Conservation (phyloP, 202 grass and related monocot genomes). For the Bolboschoenoplectus hybrid region DNA sequence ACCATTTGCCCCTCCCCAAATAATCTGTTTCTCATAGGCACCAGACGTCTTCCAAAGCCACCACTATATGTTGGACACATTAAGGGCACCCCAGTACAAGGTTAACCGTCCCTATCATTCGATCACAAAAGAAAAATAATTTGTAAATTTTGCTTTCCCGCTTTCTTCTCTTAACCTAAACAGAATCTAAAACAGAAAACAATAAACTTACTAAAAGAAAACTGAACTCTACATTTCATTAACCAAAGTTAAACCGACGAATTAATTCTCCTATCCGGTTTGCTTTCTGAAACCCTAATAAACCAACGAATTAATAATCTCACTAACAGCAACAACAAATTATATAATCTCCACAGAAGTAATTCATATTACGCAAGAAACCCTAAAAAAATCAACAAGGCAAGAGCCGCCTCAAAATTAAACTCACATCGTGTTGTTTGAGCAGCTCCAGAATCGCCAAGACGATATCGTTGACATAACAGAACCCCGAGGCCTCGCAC, state of each 20-base stretch:
- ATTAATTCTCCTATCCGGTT: background rate
- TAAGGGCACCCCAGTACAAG: background rate
- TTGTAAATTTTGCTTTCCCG: background rate
- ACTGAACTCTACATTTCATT: background rate
- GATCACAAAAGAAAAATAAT: background rate
- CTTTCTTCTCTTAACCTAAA: background rate
- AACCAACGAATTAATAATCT: background rate
- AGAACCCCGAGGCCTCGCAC: slow-evolving; percentile 85
- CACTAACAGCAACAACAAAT: slow-evolving; percentile 3
- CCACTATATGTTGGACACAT: background rate
- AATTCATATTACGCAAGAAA: background rate
- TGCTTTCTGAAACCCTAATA: background rate
- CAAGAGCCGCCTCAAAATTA: background rate
- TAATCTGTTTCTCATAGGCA: too few species aligned
- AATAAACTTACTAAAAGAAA: background rate
- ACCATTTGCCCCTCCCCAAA: background rate
- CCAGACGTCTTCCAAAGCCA: background rate
- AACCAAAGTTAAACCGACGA: background rate
- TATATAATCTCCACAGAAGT: background rate
- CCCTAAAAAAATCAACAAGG: background rate
- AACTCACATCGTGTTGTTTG: slow-evolving; percentile 63
- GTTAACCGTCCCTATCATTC: background rate
- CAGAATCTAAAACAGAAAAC: background rate
- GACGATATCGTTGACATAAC: slow-evolving; percentile 94
- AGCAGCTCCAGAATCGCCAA: slow-evolving; percentile 85